A percentile compares a stretch with the other conserved stretches of the same genome.
phyloP scores from a whole-genome alignment of 805 yeast genomes.

The Kockiozyma suomiensis region DNA sequence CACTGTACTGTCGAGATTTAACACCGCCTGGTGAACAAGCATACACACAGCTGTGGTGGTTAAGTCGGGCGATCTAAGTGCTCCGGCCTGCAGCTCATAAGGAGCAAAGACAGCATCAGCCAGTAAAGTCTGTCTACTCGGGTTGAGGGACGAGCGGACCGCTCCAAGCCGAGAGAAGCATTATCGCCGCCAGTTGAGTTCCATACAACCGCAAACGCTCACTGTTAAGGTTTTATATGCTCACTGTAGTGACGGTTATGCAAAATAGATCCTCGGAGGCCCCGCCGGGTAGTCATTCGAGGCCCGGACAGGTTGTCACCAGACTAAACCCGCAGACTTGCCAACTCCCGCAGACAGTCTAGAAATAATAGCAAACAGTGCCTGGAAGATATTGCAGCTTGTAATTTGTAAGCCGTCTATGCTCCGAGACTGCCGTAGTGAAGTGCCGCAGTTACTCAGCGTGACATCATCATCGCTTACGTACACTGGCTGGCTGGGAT shows the following conservation, averaged over 20 bases:
- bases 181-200: slow-evolving; percentile 4
- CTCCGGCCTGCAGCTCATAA: background rate
- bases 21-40: no score
- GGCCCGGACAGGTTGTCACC: background rate
- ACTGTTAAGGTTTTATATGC: background rate
- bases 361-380: background rate
- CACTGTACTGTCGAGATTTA: no score
- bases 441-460: background rate
- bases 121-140: background rate
- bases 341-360: background rate
- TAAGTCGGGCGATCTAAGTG: no score
- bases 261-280: background rate
- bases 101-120: background rate
- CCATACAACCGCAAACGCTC: background rate
- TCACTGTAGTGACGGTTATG: background rate
- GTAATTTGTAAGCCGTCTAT: no score
- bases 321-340: background rate
- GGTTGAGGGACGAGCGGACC: slow-evolving; percentile 15
- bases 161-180: slow-evolving; percentile 15
- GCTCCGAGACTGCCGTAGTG: background rate
- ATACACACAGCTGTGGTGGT: no score
- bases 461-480: slow-evolving; percentile 11
- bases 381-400: background rate
- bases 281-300: no score
- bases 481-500: slow-evolving; percentile 8